These are phyloP conservation scores for Colletotrichum sp. DNA, from an alignment of 2,329 filamentous ascomycete genomes.

Conservation along the genomic window DNA sequence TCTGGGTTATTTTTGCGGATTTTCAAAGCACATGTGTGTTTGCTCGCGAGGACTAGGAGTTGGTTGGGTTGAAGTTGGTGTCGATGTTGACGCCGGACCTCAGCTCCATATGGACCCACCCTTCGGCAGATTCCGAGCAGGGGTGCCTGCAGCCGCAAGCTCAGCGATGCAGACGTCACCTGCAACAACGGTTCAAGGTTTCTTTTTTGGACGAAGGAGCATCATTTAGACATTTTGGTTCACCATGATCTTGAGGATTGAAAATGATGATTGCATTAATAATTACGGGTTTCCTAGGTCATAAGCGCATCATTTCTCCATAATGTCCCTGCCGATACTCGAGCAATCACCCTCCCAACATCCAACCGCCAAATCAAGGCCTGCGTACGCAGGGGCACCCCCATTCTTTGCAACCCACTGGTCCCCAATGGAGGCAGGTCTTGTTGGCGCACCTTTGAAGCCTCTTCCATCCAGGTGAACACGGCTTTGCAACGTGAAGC, in stretches of 20 bases:
- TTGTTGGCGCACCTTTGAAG: too few species aligned
- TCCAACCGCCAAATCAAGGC: background rate
- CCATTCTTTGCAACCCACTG: background rate
- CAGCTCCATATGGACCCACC: background rate
- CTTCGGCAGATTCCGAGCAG: background rate
- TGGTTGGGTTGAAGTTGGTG: background rate
- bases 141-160: background rate
- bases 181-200: background rate
- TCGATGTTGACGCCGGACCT: conserved; percentile 1
- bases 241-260: background rate
- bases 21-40: background rate
- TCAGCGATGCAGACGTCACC: background rate
- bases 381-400: fast-evolving
- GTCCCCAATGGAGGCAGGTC: too few species aligned
- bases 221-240: background rate
- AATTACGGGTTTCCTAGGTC: background rate
- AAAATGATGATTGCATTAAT: background rate
- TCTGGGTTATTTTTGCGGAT: background rate
- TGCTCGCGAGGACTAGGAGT: too few species aligned
- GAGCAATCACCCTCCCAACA: background rate
- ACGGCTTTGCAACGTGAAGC: background rate
- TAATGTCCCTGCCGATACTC: background rate
- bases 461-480: too few species aligned
- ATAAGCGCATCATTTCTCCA: background rate
- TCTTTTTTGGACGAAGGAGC: background rate